Evolutionary conservation across 2,329 filamentous ascomycete genomes (phyloP), one percentile per base, ranked within the genome.

Genomic region (Fusarium duplospermum): DNA sequence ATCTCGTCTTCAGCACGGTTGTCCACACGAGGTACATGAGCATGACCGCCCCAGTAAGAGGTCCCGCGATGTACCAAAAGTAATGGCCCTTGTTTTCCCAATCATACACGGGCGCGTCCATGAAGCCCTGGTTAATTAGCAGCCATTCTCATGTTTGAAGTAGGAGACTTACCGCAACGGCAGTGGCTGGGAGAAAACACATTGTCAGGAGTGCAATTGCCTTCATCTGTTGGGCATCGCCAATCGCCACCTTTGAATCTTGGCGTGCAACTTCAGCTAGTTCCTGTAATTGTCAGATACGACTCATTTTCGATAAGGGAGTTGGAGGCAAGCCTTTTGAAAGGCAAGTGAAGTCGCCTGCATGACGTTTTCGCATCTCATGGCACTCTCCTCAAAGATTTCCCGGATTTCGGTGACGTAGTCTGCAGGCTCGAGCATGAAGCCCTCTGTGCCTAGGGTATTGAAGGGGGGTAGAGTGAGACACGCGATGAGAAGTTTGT

Each of bases 151-250:
- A 8, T 22, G 13, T n/a, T n/a, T n/a, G 2, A 4, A 31, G 2
- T 9, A 13, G 11, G 18, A 10, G 36, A 60, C 57, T 60, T 31
- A 60, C 57, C 2, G 36, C 57, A 18, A 60, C 57, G 20, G 57
- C 57, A 7, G 57, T 60, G 33, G 57, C 24, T 22, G 57, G 54
- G 33, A 68, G 62, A 6, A 61, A 65, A 16, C 50, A 27, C 54
- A 65, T 68, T 10, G 66, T 65, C 33, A 68, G 7, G 4, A 68
- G 20, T 7, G 54, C 66, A 36, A 68, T 68, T 2, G 66, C 66
- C 54, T 68, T 68, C 66, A 68, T 68, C 35, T 68, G 66, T 13
- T 64, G 64, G 0, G 62, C 66, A 31, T 68, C 66, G 14, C 29
- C 50, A 31, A 68, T 64, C 6, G 66, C 61, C 38, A 64, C 52